Percentiles rank a stretch among this genome's conserved stretches.
phyloP scores from a whole-genome alignment of 768 basidiomycete genomes.

The Cystobasidium tubakii region DNA sequence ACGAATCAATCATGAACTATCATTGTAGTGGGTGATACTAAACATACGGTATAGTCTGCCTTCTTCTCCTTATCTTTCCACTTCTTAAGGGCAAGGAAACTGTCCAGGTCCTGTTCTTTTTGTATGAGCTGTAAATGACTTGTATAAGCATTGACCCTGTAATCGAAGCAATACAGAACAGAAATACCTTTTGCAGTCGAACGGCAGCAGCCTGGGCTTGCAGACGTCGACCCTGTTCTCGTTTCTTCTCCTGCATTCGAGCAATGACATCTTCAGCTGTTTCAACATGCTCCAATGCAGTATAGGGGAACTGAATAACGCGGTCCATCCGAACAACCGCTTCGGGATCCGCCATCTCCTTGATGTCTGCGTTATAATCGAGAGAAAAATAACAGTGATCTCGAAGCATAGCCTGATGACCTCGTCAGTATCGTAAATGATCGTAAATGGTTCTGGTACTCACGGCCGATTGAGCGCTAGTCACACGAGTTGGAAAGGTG shows the following conservation, averaged over 20 bases:
- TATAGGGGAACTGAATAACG: slow-evolving; percentile 28
- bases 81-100: slow-evolving; percentile 63
- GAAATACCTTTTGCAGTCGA: slow-evolving; percentile 70
- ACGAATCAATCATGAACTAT: background rate
- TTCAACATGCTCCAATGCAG: slow-evolving; percentile 57
- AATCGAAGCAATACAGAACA: background rate
- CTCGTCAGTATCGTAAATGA: background rate
- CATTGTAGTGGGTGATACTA: background rate
- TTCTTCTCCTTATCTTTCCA: slow-evolving; percentile 59
- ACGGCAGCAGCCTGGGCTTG: slow-evolving; percentile 86
- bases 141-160: background rate
- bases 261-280: slow-evolving; percentile 87
- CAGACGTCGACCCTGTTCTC: slow-evolving; percentile 77
- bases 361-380: slow-evolving; percentile 68
- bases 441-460: slow-evolving; percentile 41
- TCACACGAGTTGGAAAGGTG: slow-evolving; percentile 78
- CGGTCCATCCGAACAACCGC: slow-evolving; percentile 59
- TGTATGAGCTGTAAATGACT: slow-evolving; percentile 56
- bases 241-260: slow-evolving; percentile 67
- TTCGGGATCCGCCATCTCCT: slow-evolving; percentile 62
- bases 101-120: slow-evolving; percentile 69
- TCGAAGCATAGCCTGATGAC: slow-evolving; percentile 75
- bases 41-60: slow-evolving; percentile 62
- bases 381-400: slow-evolving; percentile 75
- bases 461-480: slow-evolving; percentile 69